Evolutionary conservation across 2,329 filamentous ascomycete species (phyloP), one percentile per base, ranked within the genome.

Genomic region (Epichloe sibirici): DNA sequence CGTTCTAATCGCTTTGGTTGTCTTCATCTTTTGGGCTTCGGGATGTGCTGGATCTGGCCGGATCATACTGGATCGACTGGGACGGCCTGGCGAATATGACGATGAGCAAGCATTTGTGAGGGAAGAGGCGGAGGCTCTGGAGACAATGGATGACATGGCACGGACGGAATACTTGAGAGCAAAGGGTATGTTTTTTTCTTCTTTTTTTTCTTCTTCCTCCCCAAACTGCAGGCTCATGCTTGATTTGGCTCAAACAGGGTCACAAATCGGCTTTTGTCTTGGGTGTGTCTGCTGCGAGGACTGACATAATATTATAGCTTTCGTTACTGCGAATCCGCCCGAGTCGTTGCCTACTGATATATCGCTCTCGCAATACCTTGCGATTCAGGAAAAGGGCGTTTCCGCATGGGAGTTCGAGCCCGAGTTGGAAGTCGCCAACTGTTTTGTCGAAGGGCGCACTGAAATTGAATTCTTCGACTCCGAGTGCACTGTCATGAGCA

Each of bases 401-500:
- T 95, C 93, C 5, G 93, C 93, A 6, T 98, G 93, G 93, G 93
- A 98, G 68, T 98, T 98, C 63, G 93, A 97, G 68, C 93, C 93
- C n/a, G 93, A 98, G 69, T 74, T 97, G 38, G 93, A 98, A 70
- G 96, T 97, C 60, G 93, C 93, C 59, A 97, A 97, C 70, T 98
- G 93, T 69, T 98, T 98, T 65, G 93, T 98, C 57, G 91, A 98
- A 70, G 91, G 75, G 42, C 82, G 93, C 58, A 98, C 93, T 11
- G 93, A 98, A 69, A 95, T 98, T 57, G 93, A 98, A 67, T 98
- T 98, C 72, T 98, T 95, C 65, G 93, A 98, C 69, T 93, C 90
- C 2, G 93, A 95, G 67, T 97, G 91, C 73, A 95, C 90, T 61
- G 93, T 97, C 56, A 89, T 95, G 74, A 94, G 87, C 74, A 98